Conservation (phyloP, 1,139 yeast species). For the Zygosaccharomyces sapae region DNA sequence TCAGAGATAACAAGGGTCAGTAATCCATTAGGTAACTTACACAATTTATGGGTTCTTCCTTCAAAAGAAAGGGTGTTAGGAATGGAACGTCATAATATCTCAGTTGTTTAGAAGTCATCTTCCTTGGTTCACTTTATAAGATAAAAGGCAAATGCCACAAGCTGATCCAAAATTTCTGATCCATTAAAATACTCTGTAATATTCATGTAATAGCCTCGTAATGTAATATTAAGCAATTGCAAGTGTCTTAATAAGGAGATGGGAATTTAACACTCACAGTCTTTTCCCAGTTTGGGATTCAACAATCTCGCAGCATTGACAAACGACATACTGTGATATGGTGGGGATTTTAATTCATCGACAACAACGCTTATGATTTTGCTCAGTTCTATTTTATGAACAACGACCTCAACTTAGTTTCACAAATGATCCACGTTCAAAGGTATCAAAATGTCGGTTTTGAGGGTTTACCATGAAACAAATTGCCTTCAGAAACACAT, state of each 20-base stretch:
- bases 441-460: not conserved
- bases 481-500: not conserved
- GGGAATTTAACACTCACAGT: not conserved
- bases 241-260: too few species aligned
- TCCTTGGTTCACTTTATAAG: not conserved
- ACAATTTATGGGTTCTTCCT: conserved; percentile 41
- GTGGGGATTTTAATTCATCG: not conserved
- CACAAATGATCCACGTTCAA: not conserved
- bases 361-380: not conserved
- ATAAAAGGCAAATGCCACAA: not conserved
- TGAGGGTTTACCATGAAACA: not conserved
- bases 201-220: not conserved
- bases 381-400: too few species aligned
- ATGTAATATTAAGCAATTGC: not conserved
- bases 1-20: conserved; percentile 53
- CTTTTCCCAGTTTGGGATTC: conserved; percentile 1
- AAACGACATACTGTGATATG: too few species aligned
- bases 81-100: conserved; percentile 38
- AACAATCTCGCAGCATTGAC: too few species aligned
- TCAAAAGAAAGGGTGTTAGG: conserved; percentile 36
- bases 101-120: conserved; percentile 21
- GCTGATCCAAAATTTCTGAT: not conserved
- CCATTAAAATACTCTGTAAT: not conserved
- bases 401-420: conserved; percentile 6
- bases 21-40: conserved; percentile 54